phyloP scores from a whole-genome alignment of 192 early-diverging fungal species.

The Irineochytrium annulatum region DNA sequence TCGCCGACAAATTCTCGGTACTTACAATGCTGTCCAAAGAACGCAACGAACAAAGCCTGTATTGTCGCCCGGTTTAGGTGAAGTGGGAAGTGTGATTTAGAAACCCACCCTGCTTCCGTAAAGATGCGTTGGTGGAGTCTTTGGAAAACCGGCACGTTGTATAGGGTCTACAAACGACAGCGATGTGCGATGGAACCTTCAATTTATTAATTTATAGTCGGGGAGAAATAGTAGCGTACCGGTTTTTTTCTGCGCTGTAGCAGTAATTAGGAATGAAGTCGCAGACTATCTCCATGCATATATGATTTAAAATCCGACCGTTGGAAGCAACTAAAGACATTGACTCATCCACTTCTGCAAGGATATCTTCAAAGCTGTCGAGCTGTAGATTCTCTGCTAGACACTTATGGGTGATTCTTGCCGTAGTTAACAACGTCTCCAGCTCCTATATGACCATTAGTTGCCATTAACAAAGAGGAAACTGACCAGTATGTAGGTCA shows the following conservation, averaged over 20 bases:
- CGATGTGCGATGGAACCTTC: conserved; percentile 31
- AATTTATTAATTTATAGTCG: background rate
- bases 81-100: conserved; percentile 17
- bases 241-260: conserved; percentile 25
- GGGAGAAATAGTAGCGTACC: conserved; percentile 11
- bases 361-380: conserved; percentile 45
- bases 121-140: conserved; percentile 35
- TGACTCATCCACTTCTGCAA: conserved; percentile 41
- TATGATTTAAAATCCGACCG: conserved; percentile 46
- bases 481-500: conserved; percentile 34
- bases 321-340: conserved; percentile 21
- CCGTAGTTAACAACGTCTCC: conserved; percentile 35
- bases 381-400: conserved; percentile 33
- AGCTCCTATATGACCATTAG: conserved; percentile 30
- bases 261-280: conserved; percentile 55
- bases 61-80: too few relatives aligned
- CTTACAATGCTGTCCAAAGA: conserved; percentile 25
- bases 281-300: conserved; percentile 61
- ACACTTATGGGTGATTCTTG: conserved; percentile 33
- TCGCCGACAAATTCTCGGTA: conserved; percentile 37
- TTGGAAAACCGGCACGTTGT: conserved; percentile 28
- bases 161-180: conserved; percentile 24
- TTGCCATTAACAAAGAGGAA: background rate
- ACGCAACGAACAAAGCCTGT: conserved; percentile 32
- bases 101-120: conserved; percentile 33